Evolutionary conservation across 2,329 filamentous ascomycete genomes (phyloP).

Genomic region (Didymella lethalis): DNA sequence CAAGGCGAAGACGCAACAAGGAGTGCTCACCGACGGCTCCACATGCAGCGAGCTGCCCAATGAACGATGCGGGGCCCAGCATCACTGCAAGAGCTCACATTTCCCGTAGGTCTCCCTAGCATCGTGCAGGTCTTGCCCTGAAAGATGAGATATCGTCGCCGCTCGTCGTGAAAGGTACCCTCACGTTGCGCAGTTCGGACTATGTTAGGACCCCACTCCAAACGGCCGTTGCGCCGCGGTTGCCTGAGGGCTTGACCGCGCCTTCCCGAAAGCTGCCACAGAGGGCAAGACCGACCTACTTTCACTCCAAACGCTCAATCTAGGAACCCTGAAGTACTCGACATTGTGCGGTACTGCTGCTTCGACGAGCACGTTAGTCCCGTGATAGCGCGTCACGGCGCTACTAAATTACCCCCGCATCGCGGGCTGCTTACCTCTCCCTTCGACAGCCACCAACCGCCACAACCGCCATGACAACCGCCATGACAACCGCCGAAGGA

Average conservation of each 20-base stretch:
- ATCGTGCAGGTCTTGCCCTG: neutral
- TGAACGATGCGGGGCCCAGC: neutral
- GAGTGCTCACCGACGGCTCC: neutral
- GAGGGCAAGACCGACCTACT: neutral
- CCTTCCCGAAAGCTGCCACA: neutral
- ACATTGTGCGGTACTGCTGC: neutral
- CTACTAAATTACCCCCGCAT: slow-evolving; percentile 13
- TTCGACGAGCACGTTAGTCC: slow-evolving; percentile 4
- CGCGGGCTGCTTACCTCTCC: slow-evolving; percentile 1
- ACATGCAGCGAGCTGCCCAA: slow-evolving; percentile 3
- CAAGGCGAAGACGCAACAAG: neutral
- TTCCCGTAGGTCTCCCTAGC: slow-evolving; percentile 1
- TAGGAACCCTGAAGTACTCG: neutral
- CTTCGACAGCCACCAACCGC: slow-evolving; percentile 1
- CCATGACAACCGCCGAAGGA: slow-evolving; percentile 33
- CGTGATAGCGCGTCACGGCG: slow-evolving; percentile 21
- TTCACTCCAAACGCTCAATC: neutral
- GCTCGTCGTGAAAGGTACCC: neutral
- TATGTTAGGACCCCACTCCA: slow-evolving; percentile 4
- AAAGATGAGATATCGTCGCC: neutral
- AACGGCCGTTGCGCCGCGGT: slow-evolving; percentile 8
- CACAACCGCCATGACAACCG: slow-evolving; percentile 25
- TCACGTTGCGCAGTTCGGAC: neutral
- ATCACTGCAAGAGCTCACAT: neutral
- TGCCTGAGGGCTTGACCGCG: slow-evolving; percentile 10